phyloP scores from a whole-genome alignment of 2,329 filamentous ascomycete genomes.

The Zymoseptoria brevis region DNA sequence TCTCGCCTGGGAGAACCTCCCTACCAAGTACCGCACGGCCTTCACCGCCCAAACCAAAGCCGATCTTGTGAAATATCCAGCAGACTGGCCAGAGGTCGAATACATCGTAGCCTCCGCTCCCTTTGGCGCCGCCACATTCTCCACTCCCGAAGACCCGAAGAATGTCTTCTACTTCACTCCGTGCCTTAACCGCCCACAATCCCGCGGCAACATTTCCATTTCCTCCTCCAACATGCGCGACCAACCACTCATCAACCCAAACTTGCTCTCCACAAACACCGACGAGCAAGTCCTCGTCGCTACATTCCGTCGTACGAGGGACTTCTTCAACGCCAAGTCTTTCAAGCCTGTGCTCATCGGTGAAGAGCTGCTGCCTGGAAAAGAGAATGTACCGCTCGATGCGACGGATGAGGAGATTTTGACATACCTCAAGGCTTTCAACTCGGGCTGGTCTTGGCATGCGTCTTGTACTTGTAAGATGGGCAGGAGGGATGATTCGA shows the following conservation, averaged over 20 bases:
- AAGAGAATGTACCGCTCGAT: neutral
- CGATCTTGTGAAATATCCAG: conserved; percentile 7
- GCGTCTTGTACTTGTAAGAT: neutral
- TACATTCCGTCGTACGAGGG: conserved; percentile 26
- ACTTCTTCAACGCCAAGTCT: conserved; percentile 11
- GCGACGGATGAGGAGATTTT: neutral
- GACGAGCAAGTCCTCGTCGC: conserved; percentile 30
- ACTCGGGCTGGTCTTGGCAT: neutral
- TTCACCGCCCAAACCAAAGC: conserved; percentile 3
- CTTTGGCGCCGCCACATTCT: neutral
- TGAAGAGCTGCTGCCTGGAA: neutral
- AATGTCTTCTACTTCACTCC: neutral
- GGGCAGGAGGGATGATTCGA: conserved; percentile 3
- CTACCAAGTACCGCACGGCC: conserved; percentile 3
- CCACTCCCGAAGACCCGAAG: neutral
- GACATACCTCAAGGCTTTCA: neutral
- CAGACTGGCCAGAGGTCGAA: conserved; percentile 14
- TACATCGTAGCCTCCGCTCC: conserved; percentile 4
- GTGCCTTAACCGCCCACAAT: conserved; percentile 17
- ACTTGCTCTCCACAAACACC: conserved; percentile 28
- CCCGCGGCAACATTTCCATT: conserved; percentile 31
- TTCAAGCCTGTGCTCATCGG: conserved; percentile 17
- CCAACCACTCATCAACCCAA: conserved; percentile 29
- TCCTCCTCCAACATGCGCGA: conserved; percentile 19
- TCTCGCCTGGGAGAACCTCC: conserved; percentile 12